Conservation (phyloP, 83 land plant species). For the Thuja plicata region DNA sequence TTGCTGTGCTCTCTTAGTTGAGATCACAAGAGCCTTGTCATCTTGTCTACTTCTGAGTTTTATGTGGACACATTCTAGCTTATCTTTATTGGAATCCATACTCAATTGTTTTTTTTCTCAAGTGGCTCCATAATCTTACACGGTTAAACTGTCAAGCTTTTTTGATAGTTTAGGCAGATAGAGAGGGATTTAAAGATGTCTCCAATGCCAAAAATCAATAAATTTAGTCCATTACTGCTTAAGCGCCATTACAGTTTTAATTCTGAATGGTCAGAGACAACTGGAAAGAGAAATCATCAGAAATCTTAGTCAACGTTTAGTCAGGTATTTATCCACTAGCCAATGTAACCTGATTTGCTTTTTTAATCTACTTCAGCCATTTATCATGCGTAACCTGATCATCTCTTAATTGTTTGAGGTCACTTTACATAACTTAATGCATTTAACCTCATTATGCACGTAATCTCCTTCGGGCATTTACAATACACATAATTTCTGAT, state of each 20-base stretch:
- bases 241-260: not conserved
- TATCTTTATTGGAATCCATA: not conserved
- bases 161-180: not conserved
- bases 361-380: not conserved
- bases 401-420: not conserved
- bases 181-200: not conserved
- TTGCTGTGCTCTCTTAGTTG: not conserved
- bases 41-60: not conserved
- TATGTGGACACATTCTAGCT: not conserved
- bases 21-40: not conserved
- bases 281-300: not conserved
- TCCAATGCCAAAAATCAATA: not conserved
- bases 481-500: not conserved
- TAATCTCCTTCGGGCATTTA: too few species aligned
- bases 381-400: not conserved
- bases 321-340: not conserved
- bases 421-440: too few species aligned
- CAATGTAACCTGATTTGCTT: not conserved
- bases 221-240: not conserved
- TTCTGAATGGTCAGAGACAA: not conserved
- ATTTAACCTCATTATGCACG: too few species aligned
- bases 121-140: not conserved
- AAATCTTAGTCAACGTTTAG: not conserved
- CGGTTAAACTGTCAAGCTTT: not conserved
- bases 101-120: not conserved